A percentile compares a stretch with the other conserved stretches of the same genome.
Evolutionary conservation across 75 land plant species (phyloP).

Genomic region (Gnetum montanum): DNA sequence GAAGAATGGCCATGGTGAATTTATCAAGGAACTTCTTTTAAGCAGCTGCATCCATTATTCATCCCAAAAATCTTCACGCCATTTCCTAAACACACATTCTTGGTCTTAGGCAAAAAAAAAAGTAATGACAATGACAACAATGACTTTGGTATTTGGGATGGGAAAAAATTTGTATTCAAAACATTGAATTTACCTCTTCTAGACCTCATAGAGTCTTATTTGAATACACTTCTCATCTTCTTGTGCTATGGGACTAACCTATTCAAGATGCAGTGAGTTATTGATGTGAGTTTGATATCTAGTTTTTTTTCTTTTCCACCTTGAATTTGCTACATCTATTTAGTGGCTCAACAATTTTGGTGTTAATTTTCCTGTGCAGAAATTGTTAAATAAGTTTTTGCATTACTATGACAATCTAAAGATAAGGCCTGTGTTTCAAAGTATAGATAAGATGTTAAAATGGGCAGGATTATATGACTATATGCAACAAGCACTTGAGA

Average conservation of each 20-base stretch:
- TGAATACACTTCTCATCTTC: slow-evolving; percentile 38
- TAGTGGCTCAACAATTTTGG: too few relatives aligned
- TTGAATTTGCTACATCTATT: too few relatives aligned
- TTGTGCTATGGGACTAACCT: slow-evolving; percentile 68
- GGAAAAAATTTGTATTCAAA: slow-evolving; percentile 51
- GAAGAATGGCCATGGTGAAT: slow-evolving; percentile 72
- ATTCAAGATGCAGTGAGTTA: slow-evolving; percentile 50
- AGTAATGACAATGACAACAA: slow-evolving; percentile 11
- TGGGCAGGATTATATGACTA: slow-evolving; percentile 63
- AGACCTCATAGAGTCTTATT: slow-evolving; percentile 13
- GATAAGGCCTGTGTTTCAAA: slow-evolving; percentile 53
- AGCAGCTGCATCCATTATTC: slow-evolving; percentile 80
- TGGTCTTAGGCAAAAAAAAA: slow-evolving; percentile 22
- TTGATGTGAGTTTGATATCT: slow-evolving; percentile 35
- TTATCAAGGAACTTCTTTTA: slow-evolving; percentile 68
- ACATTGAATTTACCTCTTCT: slow-evolving; percentile 27
- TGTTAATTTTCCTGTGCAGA: too few relatives aligned
- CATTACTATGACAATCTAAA: slow-evolving; percentile 56
- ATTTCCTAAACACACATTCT: slow-evolving; percentile 36
- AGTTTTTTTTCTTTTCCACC: neutral
- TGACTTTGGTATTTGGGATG: slow-evolving; percentile 92
- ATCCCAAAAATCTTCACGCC: slow-evolving; percentile 78
- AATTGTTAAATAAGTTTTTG: slow-evolving; percentile 49
- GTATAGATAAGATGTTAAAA: slow-evolving; percentile 80
- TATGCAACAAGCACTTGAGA: slow-evolving; percentile 40